These are phyloP conservation scores for Clausena lansium DNA, from an alignment of 345 rosid genomes.

Conservation along the genomic window DNA sequence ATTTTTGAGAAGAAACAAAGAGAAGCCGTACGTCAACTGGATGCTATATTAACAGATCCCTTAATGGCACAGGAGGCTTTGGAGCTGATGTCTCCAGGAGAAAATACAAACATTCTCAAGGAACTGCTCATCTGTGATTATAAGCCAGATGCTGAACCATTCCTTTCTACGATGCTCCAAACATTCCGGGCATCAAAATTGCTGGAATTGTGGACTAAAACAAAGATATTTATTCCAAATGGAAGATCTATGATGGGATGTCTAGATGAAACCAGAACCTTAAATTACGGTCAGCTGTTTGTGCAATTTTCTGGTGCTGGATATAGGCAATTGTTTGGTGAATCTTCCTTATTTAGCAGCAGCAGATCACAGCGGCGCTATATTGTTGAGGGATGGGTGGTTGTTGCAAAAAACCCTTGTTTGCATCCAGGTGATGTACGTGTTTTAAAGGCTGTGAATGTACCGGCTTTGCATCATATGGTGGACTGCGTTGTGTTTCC, in stretches of 20 bases:
- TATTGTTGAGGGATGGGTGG: conserved; percentile 33
- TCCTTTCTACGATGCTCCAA: conserved; percentile 88
- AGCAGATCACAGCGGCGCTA: conserved; percentile 3
- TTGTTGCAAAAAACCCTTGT: conserved; percentile 72
- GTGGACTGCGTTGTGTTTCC: conserved; percentile 78
- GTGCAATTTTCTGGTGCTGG: conserved; percentile 45
- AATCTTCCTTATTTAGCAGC: not conserved
- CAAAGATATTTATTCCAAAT: conserved; percentile 51
- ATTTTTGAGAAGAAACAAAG: conserved; percentile 60
- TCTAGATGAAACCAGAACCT: conserved; percentile 68
- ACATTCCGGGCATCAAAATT: conserved; percentile 73
- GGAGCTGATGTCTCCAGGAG: conserved; percentile 73
- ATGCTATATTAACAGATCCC: conserved; percentile 62
- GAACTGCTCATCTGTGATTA: conserved; percentile 74
- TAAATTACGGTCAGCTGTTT: conserved; percentile 76
- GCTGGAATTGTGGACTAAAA: conserved; percentile 58
- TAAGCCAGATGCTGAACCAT: conserved; percentile 71
- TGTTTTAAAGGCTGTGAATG: conserved; percentile 47
- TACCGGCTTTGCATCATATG: conserved; percentile 58
- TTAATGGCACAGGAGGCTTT: conserved; percentile 65
- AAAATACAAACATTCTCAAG: conserved; percentile 55
- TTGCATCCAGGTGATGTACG: conserved; percentile 75
- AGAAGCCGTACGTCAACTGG: conserved; percentile 55
- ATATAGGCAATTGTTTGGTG: not conserved
- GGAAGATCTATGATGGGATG: conserved; percentile 95